A percentile compares a stretch with the other conserved stretches of the same genome.
phyloP scores from a whole-genome alignment of 2,329 filamentous ascomycete species.

The Fusarium torreyae region DNA sequence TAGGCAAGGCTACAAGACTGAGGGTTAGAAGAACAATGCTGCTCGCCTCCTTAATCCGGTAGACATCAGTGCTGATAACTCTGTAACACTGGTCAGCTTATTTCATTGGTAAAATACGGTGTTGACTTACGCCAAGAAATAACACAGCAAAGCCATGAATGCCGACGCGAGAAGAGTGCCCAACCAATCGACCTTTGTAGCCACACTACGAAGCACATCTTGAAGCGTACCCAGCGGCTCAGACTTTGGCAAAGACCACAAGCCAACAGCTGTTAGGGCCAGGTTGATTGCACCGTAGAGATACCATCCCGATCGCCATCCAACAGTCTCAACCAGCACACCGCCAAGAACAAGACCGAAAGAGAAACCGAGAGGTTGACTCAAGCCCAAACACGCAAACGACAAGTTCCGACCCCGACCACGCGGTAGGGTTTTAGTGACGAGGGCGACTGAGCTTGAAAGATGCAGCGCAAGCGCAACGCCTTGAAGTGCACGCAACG shows the following conservation, averaged over 20 bases:
- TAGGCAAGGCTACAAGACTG: conserved; percentile 59
- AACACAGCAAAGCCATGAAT: conserved; percentile 65
- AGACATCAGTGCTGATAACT: conserved; percentile 56
- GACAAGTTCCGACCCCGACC: conserved; percentile 58
- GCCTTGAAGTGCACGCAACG: conserved; percentile 59
- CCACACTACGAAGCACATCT: conserved; percentile 43
- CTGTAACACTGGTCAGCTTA: conserved; percentile 34
- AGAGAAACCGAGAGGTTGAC: conserved; percentile 65
- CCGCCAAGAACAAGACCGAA: conserved; percentile 66
- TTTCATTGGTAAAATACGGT: neutral
- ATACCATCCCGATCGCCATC: conserved; percentile 66
- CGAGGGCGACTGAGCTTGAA: conserved; percentile 55
- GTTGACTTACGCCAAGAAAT: conserved; percentile 66
- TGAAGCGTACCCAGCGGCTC: conserved; percentile 44
- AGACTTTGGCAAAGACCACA: conserved; percentile 55
- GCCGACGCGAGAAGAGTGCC: conserved; percentile 64
- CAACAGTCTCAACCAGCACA: conserved; percentile 61
- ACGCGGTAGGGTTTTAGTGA: conserved; percentile 51
- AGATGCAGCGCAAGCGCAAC: conserved; percentile 56
- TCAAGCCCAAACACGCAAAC: conserved; percentile 62
- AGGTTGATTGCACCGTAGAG: conserved; percentile 56
- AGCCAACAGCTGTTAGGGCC: conserved; percentile 53
- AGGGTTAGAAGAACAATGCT: conserved; percentile 64
- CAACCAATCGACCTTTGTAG: conserved; percentile 67
- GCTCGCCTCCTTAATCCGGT: conserved; percentile 59